A percentile compares a stretch with the other conserved stretches of the same genome.
These are phyloP conservation scores for Saccharum officinarum DNA, from an alignment of 176 grass and related monocot species.

Conservation along the genomic window DNA sequence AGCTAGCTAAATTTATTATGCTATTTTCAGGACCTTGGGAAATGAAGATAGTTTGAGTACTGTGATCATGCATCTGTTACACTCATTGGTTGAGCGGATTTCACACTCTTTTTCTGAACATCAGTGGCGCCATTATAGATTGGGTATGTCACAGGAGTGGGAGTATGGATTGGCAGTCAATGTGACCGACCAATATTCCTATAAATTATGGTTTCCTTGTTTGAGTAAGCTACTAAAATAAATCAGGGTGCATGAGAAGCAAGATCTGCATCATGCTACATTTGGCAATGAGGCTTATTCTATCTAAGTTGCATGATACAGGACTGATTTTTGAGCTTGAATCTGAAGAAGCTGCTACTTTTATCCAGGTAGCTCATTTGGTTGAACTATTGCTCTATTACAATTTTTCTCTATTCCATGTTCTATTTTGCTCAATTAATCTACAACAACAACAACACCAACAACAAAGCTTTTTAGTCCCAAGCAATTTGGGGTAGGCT, in stretches of 20 bases:
- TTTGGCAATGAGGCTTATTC: constrained; percentile 62
- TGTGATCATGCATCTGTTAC: constrained; percentile 62
- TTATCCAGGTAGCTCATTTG: constrained; percentile 62
- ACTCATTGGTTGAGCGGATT: constrained; percentile 37
- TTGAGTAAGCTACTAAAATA: constrained; percentile 74
- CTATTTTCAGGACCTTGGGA: constrained; percentile 61
- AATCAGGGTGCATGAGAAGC: constrained; percentile 46
- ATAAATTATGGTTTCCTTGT: constrained; percentile 88
- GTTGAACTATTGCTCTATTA: constrained; percentile 1
- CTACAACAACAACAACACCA: too few relatives aligned
- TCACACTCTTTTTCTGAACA: constrained; percentile 30
- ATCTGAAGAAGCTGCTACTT: constrained; percentile 49
- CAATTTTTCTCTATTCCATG: not conserved
- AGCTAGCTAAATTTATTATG: constrained; percentile 21
- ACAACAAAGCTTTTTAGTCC: too few relatives aligned
- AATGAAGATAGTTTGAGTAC: constrained; percentile 54
- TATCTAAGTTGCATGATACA: constrained; percentile 77
- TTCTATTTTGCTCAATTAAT: not conserved
- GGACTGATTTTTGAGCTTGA: constrained; percentile 74
- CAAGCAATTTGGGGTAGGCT: too few relatives aligned
- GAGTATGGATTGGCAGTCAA: constrained; percentile 68
- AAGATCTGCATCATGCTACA: constrained; percentile 48
- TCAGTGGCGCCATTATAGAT: constrained; percentile 13
- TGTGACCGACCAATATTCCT: constrained; percentile 65
- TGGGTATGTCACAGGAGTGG: constrained; percentile 53